Evolutionary conservation across 305 asterid species (phyloP).

Genomic region (Fraxinus nigra): DNA sequence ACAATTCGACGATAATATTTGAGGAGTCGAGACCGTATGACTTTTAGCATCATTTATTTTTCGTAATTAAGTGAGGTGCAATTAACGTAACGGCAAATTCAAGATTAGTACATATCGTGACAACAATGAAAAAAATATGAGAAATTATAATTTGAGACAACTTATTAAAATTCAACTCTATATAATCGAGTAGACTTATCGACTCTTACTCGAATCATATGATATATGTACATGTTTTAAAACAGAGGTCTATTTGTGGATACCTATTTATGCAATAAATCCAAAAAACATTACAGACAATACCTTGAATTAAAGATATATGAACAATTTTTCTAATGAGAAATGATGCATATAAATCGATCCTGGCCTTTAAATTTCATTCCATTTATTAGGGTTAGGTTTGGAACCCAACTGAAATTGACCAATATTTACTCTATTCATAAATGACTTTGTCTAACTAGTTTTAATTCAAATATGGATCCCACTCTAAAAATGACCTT

Average conservation of each 20-base stretch:
- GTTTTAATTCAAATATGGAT: constrained; percentile 56
- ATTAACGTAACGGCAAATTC: not conserved
- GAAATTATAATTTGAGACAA: not conserved
- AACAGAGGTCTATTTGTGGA: not conserved
- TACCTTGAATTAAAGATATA: not conserved
- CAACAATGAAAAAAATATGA: not conserved
- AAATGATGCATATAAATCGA: constrained; percentile 24
- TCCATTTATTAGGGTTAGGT: constrained; percentile 70
- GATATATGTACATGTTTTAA: not conserved
- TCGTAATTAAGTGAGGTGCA: not conserved
- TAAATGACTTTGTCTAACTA: constrained; percentile 54
- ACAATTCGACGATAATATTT: not conserved
- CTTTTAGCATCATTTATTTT: not conserved
- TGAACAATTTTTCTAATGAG: constrained; percentile 25
- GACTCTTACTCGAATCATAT: not conserved
- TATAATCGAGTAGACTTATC: not conserved
- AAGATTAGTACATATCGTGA: not conserved
- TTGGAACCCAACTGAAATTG: constrained; percentile 61
- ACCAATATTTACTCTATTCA: constrained; percentile 62
- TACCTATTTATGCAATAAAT: not conserved
- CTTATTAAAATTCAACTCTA: not conserved
- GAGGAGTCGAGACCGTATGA: not conserved
- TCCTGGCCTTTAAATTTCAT: constrained; percentile 24
- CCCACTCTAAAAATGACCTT: constrained; percentile 47
- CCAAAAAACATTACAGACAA: not conserved